These are phyloP conservation scores for Alternaria tenuissima DNA, from an alignment of 2,329 filamentous ascomycete genomes.

Conservation along the genomic window DNA sequence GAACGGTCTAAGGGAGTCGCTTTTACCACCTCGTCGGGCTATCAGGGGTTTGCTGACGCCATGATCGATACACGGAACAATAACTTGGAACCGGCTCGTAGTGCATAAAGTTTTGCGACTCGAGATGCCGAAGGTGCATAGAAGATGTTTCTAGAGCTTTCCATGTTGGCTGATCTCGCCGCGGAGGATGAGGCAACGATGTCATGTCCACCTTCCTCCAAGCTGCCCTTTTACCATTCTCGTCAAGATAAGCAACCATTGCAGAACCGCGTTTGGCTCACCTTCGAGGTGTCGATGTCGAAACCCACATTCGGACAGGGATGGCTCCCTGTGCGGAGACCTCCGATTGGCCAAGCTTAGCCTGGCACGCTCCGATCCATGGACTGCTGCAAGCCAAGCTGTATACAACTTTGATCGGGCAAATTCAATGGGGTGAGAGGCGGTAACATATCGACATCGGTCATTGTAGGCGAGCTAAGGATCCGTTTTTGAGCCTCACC, in stretches of 20 bases:
- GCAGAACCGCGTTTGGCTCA: constrained; percentile 3
- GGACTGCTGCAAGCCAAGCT: constrained; percentile 14
- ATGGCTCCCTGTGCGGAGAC: not conserved
- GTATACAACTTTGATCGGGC: constrained; percentile 8
- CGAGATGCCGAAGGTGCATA: not conserved
- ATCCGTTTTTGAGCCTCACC: not conserved
- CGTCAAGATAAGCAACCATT: constrained; percentile 5
- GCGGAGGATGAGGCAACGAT: not conserved
- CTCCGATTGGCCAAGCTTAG: constrained; percentile 8
- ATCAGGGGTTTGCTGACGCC: constrained; percentile 4
- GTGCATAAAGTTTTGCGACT: not conserved
- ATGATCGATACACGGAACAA: not conserved
- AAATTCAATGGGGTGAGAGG: constrained; percentile 5
- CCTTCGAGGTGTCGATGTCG: not conserved
- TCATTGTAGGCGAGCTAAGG: not conserved
- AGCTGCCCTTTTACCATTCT: constrained; percentile 1
- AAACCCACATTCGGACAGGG: constrained; percentile 1
- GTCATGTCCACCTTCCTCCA: constrained; percentile 2
- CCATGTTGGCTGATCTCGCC: not conserved
- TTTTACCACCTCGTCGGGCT: not conserved
- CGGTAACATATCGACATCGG: constrained; percentile 1
- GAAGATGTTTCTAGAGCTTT: not conserved
- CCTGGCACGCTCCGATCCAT: constrained; percentile 1
- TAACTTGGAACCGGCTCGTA: constrained; percentile 5
- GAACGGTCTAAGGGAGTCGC: not conserved